These are phyloP conservation scores for Fusarium irregulare DNA, from an alignment of 2,329 filamentous ascomycete species.

Conservation along the genomic window DNA sequence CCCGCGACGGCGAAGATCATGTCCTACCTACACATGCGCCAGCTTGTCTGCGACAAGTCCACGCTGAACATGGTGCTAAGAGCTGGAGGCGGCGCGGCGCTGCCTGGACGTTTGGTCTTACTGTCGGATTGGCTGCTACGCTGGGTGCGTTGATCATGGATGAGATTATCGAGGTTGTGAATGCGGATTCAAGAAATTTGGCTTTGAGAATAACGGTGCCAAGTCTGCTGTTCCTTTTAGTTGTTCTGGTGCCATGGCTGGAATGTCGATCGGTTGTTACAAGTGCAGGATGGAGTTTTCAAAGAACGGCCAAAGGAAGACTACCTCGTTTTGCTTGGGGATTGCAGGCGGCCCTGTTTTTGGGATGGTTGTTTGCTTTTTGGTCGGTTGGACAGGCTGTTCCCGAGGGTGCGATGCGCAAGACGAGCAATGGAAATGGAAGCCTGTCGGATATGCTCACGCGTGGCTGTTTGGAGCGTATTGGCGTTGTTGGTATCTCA, in stretches of 20 bases:
- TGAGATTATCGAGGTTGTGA: constrained; percentile 82
- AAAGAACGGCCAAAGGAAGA: constrained; percentile 66
- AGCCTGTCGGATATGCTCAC: constrained; percentile 55
- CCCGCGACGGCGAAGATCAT: constrained; percentile 68
- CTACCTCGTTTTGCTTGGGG: constrained; percentile 72
- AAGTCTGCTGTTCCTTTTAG: constrained; percentile 75
- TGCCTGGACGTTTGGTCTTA: constrained; percentile 78
- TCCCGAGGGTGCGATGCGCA: constrained; percentile 53
- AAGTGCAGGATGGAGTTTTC: constrained; percentile 70
- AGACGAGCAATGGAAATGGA: constrained; percentile 41
- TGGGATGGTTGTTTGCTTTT: constrained; percentile 76
- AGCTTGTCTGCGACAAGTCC: constrained; percentile 65
- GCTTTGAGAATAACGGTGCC: constrained; percentile 78
- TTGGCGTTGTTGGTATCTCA: constrained; percentile 86
- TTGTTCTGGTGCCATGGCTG: constrained; percentile 81
- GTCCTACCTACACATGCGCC: constrained; percentile 73
- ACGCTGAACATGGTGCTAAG: constrained; percentile 68
- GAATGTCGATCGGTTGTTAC: constrained; percentile 76
- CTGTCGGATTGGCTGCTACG: constrained; percentile 80
- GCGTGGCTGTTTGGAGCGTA: constrained; percentile 71
- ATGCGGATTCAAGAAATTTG: constrained; percentile 72
- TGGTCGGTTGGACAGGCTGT: constrained; percentile 79
- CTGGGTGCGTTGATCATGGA: constrained; percentile 84
- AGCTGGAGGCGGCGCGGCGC: constrained; percentile 63
- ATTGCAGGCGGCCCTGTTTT: constrained; percentile 71